These are phyloP conservation scores for Jasminum sambac DNA, from an alignment of 257 asterid species.

Conservation along the genomic window DNA sequence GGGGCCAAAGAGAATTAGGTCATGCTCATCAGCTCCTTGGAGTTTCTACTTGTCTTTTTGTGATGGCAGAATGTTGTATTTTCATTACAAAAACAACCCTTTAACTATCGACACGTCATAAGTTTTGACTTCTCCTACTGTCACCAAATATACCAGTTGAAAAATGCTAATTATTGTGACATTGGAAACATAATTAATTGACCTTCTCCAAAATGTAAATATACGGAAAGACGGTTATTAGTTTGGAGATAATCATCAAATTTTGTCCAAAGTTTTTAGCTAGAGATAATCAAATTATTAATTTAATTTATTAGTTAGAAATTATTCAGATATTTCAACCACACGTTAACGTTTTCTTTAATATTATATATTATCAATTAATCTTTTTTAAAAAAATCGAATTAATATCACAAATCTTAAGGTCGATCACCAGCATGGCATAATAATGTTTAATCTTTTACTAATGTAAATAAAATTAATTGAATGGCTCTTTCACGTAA, in stretches of 20 bases:
- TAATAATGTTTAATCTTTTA: too few relatives aligned
- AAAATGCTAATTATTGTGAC: slow-evolving; percentile 31
- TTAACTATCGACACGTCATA: slow-evolving; percentile 34
- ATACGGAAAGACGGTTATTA: background rate
- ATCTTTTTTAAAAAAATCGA: too few relatives aligned
- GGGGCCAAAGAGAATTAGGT: slow-evolving; percentile 14
- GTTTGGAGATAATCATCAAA: background rate
- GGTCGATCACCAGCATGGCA: too few relatives aligned
- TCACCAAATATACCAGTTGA: slow-evolving; percentile 18
- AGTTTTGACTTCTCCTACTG: slow-evolving; percentile 33
- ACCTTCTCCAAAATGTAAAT: slow-evolving; percentile 14
- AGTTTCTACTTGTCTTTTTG: slow-evolving; percentile 33
- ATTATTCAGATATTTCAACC: background rate
- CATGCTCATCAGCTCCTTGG: slow-evolving; percentile 23
- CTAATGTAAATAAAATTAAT: too few relatives aligned
- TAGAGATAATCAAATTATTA: background rate
- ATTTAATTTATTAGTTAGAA: background rate
- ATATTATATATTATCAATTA: too few relatives aligned
- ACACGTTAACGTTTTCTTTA: background rate
- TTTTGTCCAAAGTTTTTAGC: background rate
- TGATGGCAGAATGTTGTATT: slow-evolving; percentile 23
- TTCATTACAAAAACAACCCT: slow-evolving; percentile 25
- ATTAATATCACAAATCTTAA: too few relatives aligned
- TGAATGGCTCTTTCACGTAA: background rate
- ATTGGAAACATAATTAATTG: slow-evolving; percentile 11